A percentile compares a stretch with the other conserved stretches of the same genome.
Evolutionary conservation across 1,139 yeast species (phyloP).

Genomic region (Geotrichum bryndzae): DNA sequence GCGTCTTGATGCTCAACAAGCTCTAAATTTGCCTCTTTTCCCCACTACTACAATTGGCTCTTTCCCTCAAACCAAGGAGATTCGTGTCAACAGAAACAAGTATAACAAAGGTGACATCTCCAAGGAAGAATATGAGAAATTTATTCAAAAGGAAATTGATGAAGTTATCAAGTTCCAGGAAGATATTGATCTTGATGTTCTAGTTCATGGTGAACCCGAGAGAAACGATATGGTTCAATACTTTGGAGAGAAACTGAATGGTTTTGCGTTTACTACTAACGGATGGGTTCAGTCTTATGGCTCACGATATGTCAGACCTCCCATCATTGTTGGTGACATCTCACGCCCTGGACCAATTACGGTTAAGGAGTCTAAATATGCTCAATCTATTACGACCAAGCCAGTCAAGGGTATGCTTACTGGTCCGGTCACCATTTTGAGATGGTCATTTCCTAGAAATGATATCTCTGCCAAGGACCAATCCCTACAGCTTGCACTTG

Average conservation of each 20-base stretch:
- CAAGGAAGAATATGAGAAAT: constrained; percentile 89
- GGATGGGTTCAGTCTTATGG: constrained; percentile 99
- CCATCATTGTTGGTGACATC: constrained; percentile 97
- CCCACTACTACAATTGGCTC: constrained; percentile 99
- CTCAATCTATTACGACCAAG: constrained; percentile 90
- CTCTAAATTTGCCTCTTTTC: constrained; percentile 93
- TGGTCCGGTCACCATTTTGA: constrained; percentile 98
- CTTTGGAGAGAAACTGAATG: constrained; percentile 97
- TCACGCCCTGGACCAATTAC: constrained; percentile 98
- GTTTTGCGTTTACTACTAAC: constrained; percentile 95
- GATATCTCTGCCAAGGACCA: constrained; percentile 91
- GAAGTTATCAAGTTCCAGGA: constrained; percentile 97
- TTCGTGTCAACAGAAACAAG: constrained; percentile 97
- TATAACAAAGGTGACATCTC: constrained; percentile 93
- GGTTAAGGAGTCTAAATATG: constrained; percentile 97
- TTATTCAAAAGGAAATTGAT: constrained; percentile 95
- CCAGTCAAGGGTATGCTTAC: constrained; percentile 99
- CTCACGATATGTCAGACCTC: constrained; percentile 99
- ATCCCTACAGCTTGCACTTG: constrained; percentile 95
- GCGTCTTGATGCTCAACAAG: constrained; percentile 85
- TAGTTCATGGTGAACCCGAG: constrained; percentile 99
- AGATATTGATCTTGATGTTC: constrained; percentile 94
- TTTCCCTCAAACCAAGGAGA: constrained; percentile 99
- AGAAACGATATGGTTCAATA: constrained; percentile 99
- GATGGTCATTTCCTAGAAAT: constrained; percentile 99